phyloP scores from a whole-genome alignment of 169 alveolate genomes.

The Plasmodium blacklocki region DNA sequence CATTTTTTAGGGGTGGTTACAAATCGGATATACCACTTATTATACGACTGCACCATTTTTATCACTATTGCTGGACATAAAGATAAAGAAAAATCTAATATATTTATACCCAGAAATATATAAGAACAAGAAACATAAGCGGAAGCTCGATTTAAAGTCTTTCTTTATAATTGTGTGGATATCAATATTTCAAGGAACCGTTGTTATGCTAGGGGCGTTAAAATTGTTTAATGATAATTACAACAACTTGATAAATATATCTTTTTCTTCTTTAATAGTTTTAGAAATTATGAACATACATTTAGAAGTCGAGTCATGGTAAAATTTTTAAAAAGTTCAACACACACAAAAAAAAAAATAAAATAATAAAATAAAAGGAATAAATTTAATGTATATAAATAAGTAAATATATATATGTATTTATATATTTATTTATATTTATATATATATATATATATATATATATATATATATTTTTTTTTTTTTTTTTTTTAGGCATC shows the following conservation, averaged over 20 bases:
- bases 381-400: background rate
- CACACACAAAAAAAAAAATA: background rate
- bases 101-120: constrained; percentile 96
- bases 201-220: constrained; percentile 95
- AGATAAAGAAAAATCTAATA: constrained; percentile 90
- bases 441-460: background rate
- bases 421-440: too few species aligned
- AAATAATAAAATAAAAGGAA: background rate
- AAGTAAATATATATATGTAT: background rate
- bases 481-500: constrained; percentile 83
- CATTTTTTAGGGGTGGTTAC: constrained; percentile 93
- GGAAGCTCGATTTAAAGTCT: constrained; percentile 94
- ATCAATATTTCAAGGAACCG: constrained; percentile 93
- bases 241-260: constrained; percentile 94
- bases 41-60: constrained; percentile 97
- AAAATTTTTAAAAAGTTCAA: constrained; percentile 70
- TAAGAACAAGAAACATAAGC: constrained; percentile 93
- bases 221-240: constrained; percentile 92
- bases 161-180: constrained; percentile 97
- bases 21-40: constrained; percentile 98
- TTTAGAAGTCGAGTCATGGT: constrained; percentile 94
- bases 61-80: constrained; percentile 94
- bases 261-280: constrained; percentile 96
- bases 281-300: constrained; percentile 95
- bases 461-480: constrained; percentile 7